Conservation (phyloP, 2,329 filamentous ascomycete genomes). For the Monosporascus sp. region DNA sequence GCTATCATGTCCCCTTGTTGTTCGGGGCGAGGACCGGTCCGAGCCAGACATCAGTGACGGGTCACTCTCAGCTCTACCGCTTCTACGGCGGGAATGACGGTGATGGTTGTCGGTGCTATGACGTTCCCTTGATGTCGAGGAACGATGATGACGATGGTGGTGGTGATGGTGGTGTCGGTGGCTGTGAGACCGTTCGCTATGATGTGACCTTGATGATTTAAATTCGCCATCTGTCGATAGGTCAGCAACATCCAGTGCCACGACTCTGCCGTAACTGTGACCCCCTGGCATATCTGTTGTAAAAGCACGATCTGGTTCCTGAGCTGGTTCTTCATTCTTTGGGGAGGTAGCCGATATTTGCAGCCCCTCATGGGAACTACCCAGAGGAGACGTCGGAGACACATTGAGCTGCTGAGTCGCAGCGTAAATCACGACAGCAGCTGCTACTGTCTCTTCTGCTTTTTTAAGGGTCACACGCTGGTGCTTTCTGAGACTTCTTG, state of each 20-base stretch:
- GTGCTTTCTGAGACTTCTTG: conserved; percentile 39
- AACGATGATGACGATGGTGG: conserved; percentile 26
- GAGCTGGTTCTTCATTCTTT: conserved; percentile 12
- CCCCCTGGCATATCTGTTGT: conserved; percentile 19
- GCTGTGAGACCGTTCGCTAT: conserved; percentile 20
- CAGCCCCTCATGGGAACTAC: conserved; percentile 17
- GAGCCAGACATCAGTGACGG: conserved; percentile 20
- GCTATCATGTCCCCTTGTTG: conserved; percentile 41
- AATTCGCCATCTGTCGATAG: conserved; percentile 48
- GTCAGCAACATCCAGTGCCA: conserved; percentile 49
- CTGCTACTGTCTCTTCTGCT: conserved; percentile 48
- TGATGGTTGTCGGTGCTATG: conserved; percentile 22
- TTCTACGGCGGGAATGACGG: conserved; percentile 32
- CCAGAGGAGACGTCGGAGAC: conserved; percentile 25
- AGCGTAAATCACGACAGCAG: conserved; percentile 50
- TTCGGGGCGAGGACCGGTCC: conserved; percentile 29
- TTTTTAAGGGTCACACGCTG: conserved; percentile 39
- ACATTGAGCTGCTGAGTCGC: conserved; percentile 41
- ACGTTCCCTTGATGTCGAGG: conserved; percentile 15
- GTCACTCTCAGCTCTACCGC: conserved; percentile 15
- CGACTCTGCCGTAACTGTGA: conserved; percentile 30
- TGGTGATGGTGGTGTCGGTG: conserved; percentile 29
- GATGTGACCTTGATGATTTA: conserved; percentile 33
- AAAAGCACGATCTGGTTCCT: conserved; percentile 3
- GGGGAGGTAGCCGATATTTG: conserved; percentile 12